Percentiles rank a stretch among this genome's conserved stretches.
These are phyloP conservation scores for Coprinopsis cinerea DNA, from an alignment of 768 basidiomycete genomes.

Conservation along the genomic window DNA sequence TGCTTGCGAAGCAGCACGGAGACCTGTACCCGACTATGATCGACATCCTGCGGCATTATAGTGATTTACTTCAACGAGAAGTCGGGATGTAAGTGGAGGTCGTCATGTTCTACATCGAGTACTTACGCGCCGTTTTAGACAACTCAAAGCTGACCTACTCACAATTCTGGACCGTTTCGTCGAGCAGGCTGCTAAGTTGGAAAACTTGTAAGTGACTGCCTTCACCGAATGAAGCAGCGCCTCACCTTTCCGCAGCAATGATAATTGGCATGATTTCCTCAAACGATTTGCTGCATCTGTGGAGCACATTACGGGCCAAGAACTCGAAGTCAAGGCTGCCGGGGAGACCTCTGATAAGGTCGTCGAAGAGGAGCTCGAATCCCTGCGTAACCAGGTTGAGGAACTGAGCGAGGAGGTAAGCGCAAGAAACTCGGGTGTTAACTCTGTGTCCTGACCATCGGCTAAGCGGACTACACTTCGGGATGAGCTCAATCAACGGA, in stretches of 20 bases:
- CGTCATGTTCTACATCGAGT: background rate
- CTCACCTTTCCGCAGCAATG: conserved; percentile 40
- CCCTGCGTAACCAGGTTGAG: conserved; percentile 53
- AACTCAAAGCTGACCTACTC: conserved; percentile 55
- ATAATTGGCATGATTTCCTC: conserved; percentile 58
- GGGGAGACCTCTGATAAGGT: conserved; percentile 31
- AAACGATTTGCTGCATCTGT: conserved; percentile 56
- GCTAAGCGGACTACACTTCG: conserved; percentile 45
- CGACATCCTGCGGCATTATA: conserved; percentile 52
- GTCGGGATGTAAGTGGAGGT: conserved; percentile 48
- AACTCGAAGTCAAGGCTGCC: conserved; percentile 45
- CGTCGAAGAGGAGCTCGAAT: conserved; percentile 57
- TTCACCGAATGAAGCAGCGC: conserved; percentile 1
- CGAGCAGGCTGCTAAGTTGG: conserved; percentile 50
- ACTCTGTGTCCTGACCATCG: background rate
- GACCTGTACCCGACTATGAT: conserved; percentile 60
- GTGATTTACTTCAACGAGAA: conserved; percentile 50
- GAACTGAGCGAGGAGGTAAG: conserved; percentile 61
- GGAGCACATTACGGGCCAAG: conserved; percentile 60
- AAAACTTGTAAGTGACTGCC: conserved; percentile 52
- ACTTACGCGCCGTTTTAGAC: conserved; percentile 30
- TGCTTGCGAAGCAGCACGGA: conserved; percentile 53
- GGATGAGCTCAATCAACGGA: conserved; percentile 52
- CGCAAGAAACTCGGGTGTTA: conserved; percentile 7
- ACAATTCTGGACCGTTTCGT: conserved; percentile 61